phyloP scores from a whole-genome alignment of 208 protist species.

The Leishmania martiniquensis region DNA sequence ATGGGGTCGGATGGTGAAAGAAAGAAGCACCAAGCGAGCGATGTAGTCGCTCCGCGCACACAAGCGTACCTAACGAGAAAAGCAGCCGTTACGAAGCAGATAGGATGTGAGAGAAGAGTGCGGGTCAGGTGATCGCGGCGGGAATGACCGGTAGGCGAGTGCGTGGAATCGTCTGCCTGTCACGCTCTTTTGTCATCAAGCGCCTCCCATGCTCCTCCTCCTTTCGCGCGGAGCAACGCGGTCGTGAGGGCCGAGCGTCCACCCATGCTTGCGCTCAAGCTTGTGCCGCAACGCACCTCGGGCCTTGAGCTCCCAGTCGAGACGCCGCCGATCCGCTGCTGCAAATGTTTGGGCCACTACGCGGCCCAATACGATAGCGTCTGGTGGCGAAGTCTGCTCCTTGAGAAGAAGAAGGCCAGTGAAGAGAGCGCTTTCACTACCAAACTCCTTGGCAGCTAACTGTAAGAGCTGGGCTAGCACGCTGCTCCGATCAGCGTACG shows the following conservation, averaged over 20 bases:
- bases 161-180: background rate
- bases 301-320: slow-evolving; percentile 27
- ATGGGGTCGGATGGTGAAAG: no score
- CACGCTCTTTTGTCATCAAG: background rate
- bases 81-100: background rate
- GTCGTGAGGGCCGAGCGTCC: slow-evolving; percentile 6
- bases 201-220: background rate
- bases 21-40: no score
- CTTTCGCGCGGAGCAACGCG: background rate
- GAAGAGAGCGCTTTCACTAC: slow-evolving; percentile 8
- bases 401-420: slow-evolving; percentile 10
- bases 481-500: slow-evolving; percentile 26
- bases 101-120: no score
- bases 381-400: background rate
- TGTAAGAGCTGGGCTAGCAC: slow-evolving; percentile 18
- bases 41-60: no score
- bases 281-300: slow-evolving; percentile 4
- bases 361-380: background rate
- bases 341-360: background rate
- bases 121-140: no score
- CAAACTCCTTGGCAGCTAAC: slow-evolving; percentile 38
- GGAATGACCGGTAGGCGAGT: background rate
- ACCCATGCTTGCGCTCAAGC: slow-evolving; percentile 1
- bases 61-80: background rate
- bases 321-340: slow-evolving; percentile 17